Evolutionary conservation across 305 asterid species (phyloP), one percentile per base, ranked within the genome.

Genomic region (Rubia tinctorum): DNA sequence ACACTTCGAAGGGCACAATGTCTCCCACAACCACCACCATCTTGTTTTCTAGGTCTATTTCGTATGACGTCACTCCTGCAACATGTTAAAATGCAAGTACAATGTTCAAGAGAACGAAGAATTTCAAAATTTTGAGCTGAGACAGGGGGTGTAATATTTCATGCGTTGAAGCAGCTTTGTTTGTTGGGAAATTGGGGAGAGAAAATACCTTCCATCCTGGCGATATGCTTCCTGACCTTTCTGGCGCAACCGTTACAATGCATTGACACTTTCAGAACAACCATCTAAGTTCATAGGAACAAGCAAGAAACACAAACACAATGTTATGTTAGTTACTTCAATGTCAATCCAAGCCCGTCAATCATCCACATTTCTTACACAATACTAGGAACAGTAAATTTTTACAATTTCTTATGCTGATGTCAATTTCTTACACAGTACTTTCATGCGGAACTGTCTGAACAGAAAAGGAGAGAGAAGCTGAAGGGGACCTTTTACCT

Each of bases 221-320:
- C 82, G 27, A 90, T 83, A 61, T 90, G 96, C 75, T 88, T 90
- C 87, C 80, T 82, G 23, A 90, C 89, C 77, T 82, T 85, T 70
- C 91, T 90, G 42, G 95, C 96, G 49, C 96, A 90, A 37, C 96
- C 96, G 79, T 82, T 74, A 66, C 96, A 90, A 60, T 90, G 96
- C 90, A 90, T 88, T 49, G 89, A 83, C 8, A 90, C 96, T 79
- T 85, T 90, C 23, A 90, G 77, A 81, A 88, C 91, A 79, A 91
- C 97, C 78, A 82, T 83, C 97, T 91, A 75, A 79, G 66, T 10
- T 23, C 11, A 66, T 18, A 22, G 17, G 6, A 4, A 5, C 12
- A 80, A 51, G n/a, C 27, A 56, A 40, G 25, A 3, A 64, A 1
- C 47, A 45, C 37, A 18, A 37, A 60, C 37, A 34, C 45, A 22